Evolutionary conservation across 73 alveolate genomes (phyloP).

Genomic region (Paramecium primaurelia): DNA sequence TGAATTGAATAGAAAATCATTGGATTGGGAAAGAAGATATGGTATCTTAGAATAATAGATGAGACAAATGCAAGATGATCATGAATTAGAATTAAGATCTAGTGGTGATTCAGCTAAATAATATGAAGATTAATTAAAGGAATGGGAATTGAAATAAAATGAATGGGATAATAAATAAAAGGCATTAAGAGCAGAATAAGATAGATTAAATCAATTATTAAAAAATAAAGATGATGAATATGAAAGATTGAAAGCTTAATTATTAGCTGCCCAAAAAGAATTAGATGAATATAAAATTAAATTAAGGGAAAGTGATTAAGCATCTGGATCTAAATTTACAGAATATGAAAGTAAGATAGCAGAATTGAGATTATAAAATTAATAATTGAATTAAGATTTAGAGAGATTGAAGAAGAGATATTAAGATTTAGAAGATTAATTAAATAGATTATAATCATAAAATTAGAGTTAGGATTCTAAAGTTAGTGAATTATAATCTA

Average conservation of each 20-base stretch:
- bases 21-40: conserved; percentile 37
- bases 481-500: not conserved
- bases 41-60: not conserved
- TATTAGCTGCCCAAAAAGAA: not conserved
- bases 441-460: not conserved
- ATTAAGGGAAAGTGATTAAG: not conserved
- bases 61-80: not conserved
- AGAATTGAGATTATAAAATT: not conserved
- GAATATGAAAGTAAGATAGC: not conserved
- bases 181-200: not conserved
- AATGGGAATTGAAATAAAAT: not conserved
- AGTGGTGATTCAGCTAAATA: not conserved
- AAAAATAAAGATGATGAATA: conserved; percentile 17
- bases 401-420: not conserved
- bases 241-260: not conserved
- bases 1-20: not conserved
- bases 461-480: not conserved
- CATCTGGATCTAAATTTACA: not conserved
- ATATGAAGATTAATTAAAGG: not conserved
- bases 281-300: not conserved
- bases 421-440: conserved; percentile 4
- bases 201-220: not conserved
- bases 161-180: not conserved
- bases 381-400: not conserved
- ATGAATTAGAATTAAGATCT: not conserved